Evolutionary conservation across 2,329 filamentous ascomycete genomes (phyloP).

Genomic region (Tolypocladium paradoxum): DNA sequence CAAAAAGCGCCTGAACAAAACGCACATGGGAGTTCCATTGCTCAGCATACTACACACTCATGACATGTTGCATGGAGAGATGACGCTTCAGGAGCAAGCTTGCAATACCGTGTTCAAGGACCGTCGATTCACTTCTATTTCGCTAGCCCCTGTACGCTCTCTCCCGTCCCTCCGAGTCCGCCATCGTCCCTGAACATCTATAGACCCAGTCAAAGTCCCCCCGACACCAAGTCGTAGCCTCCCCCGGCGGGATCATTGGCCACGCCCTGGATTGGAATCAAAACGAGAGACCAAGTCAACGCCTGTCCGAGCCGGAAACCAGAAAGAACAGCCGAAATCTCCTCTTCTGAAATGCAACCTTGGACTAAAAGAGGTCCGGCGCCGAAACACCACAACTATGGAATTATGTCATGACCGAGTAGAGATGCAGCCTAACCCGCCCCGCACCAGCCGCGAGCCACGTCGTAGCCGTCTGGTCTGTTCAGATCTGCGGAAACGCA

Average conservation of each 20-base stretch:
- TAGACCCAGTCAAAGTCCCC: background rate
- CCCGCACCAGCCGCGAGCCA: no score
- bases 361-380: background rate
- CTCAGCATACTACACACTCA: background rate
- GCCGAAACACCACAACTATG: constrained; percentile 2
- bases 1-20: background rate
- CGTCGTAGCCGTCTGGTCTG: background rate
- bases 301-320: background rate
- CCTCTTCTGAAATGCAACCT: background rate
- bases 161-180: background rate
- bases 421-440: background rate
- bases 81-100: no score
- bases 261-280: background rate
- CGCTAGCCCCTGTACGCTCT: background rate
- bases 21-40: background rate
- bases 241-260: background rate
- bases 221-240: background rate
- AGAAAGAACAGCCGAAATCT: background rate
- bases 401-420: background rate
- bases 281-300: background rate
- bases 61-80: no score
- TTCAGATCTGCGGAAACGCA: constrained; percentile 22
- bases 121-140: background rate
- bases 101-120: background rate
- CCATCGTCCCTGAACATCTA: background rate